Percentiles rank a stretch among this genome's conserved stretches.
Evolutionary conservation across 306 rosid genomes (phyloP).

Genomic region (Glycyrrhiza uralensis): DNA sequence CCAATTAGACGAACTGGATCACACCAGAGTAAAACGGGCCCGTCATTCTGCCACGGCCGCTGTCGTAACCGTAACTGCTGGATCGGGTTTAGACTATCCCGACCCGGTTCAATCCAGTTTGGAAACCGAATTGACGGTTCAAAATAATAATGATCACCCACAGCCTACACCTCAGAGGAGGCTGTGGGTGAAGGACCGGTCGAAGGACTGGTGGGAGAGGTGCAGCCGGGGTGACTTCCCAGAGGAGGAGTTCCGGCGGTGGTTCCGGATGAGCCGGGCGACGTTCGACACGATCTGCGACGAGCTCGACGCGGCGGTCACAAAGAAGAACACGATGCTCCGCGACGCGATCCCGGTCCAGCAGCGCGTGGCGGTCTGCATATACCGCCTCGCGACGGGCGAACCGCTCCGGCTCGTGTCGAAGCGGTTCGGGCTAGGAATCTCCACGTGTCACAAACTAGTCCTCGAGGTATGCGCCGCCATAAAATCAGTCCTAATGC

Average conservation of each 20-base stretch:
- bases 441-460: constrained; percentile 83
- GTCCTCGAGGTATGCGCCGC: constrained; percentile 73
- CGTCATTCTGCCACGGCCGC: constrained; percentile 26
- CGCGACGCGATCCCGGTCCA: constrained; percentile 89
- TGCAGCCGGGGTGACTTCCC: constrained; percentile 50
- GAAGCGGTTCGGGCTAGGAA: constrained; percentile 71
- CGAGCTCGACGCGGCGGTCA: constrained; percentile 58
- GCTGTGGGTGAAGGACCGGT: constrained; percentile 80
- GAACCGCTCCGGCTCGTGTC: constrained; percentile 77
- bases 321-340: constrained; percentile 78
- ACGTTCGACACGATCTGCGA: constrained; percentile 68
- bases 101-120: not conserved
- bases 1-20: constrained; percentile 22
- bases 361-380: constrained; percentile 77
- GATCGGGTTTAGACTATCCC: not conserved
- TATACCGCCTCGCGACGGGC: constrained; percentile 77
- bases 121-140: not conserved
- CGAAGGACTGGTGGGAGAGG: constrained; percentile 80
- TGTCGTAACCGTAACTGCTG: not conserved
- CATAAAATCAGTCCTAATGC: constrained; percentile 57
- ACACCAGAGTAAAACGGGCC: constrained; percentile 25
- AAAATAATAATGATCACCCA: not conserved
- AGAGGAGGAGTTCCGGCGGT: constrained; percentile 57
- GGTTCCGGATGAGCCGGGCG: constrained; percentile 69
- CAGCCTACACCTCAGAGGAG: constrained; percentile 52